A percentile compares a stretch with the other conserved stretches of the same genome.
Conservation (phyloP, 768 basidiomycete genomes). For the Mycena galopus region DNA sequence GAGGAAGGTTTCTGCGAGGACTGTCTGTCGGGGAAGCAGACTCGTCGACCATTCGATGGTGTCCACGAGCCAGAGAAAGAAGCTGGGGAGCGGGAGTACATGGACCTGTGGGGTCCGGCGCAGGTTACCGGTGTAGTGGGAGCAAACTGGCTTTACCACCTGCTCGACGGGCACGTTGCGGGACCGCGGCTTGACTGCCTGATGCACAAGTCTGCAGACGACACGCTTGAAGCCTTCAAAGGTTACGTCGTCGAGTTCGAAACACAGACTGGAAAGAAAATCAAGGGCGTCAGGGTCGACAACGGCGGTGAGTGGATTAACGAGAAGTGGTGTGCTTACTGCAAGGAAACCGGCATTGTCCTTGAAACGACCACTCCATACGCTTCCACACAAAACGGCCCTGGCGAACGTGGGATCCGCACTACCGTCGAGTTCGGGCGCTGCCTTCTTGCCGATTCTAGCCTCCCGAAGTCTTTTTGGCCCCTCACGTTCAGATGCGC, state of each 20-base stretch:
- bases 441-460: not conserved
- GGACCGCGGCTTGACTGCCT: not conserved
- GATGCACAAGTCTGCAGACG: not conserved
- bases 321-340: not conserved
- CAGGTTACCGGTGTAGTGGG: not conserved
- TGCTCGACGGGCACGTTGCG: not conserved
- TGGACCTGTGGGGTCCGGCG: not conserved
- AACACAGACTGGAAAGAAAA: not conserved
- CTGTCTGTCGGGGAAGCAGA: not conserved
- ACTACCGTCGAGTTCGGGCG: not conserved
- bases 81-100: not conserved
- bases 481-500: no score
- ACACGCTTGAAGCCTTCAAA: not conserved
- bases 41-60: no score
- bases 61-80: not conserved
- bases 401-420: not conserved
- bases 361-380: not conserved
- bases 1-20: not conserved
- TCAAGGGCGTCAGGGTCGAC: not conserved
- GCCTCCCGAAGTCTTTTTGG: no score
- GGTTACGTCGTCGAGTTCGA: not conserved
- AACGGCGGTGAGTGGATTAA: not conserved
- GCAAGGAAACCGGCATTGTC: not conserved
- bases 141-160: not conserved
- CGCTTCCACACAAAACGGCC: not conserved